Evolutionary conservation across 2,329 filamentous ascomycete genomes (phyloP).

Genomic region (Coccinonectria pachysandricola): DNA sequence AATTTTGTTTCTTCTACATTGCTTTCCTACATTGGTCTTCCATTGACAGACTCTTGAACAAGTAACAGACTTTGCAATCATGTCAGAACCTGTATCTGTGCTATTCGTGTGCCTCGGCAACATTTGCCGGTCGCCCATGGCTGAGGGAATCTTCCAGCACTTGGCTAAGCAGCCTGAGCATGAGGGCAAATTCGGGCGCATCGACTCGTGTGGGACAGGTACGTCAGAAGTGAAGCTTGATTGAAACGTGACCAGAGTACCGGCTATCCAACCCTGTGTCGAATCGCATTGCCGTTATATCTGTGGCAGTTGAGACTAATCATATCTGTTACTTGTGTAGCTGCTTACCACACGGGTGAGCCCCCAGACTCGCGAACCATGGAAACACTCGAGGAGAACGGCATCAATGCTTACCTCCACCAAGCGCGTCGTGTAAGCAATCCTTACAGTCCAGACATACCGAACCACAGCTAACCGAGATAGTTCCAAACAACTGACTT

Average conservation of each 20-base stretch:
- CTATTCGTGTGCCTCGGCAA: constrained; percentile 96
- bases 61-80: constrained; percentile 10
- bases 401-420: constrained; percentile 69
- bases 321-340: constrained; percentile 25
- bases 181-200: constrained; percentile 47
- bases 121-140: constrained; percentile 92
- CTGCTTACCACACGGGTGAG: constrained; percentile 72
- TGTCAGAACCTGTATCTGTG: constrained; percentile 50
- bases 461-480: neutral
- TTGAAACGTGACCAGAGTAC: no score
- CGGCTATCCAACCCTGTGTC: no score
- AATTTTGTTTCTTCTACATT: constrained; percentile 10
- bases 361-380: constrained; percentile 76
- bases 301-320: constrained; percentile 5
- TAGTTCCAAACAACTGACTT: constrained; percentile 61
- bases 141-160: constrained; percentile 81
- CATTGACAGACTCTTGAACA: constrained; percentile 1
- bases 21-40: constrained; percentile 3
- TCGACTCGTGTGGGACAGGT: constrained; percentile 86
- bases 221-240: constrained; percentile 5
- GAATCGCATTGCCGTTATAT: neutral
- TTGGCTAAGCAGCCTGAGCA: constrained; percentile 53
- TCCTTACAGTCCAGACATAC: neutral
- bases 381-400: constrained; percentile 61
- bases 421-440: constrained; percentile 58